Evolutionary conservation across 2,329 filamentous ascomycete genomes (phyloP).

Genomic region (Fusarium sp.): DNA sequence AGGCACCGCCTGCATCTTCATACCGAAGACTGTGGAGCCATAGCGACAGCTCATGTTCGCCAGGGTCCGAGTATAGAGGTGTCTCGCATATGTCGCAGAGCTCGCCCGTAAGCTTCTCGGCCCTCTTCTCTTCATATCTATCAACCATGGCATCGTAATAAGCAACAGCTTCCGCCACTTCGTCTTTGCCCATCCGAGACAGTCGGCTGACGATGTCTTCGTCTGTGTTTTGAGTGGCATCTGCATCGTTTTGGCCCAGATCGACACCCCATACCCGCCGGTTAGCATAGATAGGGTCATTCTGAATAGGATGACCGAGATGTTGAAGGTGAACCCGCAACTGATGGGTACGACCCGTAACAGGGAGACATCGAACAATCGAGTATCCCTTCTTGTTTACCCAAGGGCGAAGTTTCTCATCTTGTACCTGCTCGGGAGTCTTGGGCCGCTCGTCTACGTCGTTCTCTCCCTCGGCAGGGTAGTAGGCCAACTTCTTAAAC

Average conservation of each 20-base stretch:
- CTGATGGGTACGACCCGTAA: conserved; percentile 95
- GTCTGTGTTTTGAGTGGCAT: conserved; percentile 79
- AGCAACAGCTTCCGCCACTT: conserved; percentile 88
- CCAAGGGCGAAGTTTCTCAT: conserved; percentile 54
- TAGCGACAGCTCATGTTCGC: conserved; percentile 87
- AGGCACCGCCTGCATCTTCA: conserved; percentile 82
- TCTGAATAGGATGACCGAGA: conserved; percentile 93
- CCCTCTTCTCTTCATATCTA: conserved; percentile 88
- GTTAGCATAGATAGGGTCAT: conserved; percentile 98
- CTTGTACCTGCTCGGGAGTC: conserved; percentile 41
- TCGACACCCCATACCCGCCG: conserved; percentile 88
- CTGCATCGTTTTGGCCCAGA: conserved; percentile 75
- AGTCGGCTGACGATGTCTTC: conserved; percentile 90
- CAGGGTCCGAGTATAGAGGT: conserved; percentile 92
- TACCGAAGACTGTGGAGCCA: conserved; percentile 95
- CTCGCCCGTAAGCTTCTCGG: conserved; percentile 92
- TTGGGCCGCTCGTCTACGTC: conserved; percentile 40
- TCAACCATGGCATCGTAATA: conserved; percentile 96
- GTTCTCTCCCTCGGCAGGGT: conserved; percentile 63
- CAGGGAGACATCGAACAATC: conserved; percentile 91
- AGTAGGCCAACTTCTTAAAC: conserved; percentile 93
- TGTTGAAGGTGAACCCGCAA: conserved; percentile 95
- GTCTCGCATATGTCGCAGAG: conserved; percentile 86
- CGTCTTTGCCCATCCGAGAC: conserved; percentile 91
- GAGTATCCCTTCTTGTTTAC: conserved; percentile 83